Percentiles rank a stretch among this genome's conserved stretches.
These are phyloP conservation scores for Tricharina praecox DNA, from an alignment of 495 filamentous ascomycete genomes.

Conservation along the genomic window DNA sequence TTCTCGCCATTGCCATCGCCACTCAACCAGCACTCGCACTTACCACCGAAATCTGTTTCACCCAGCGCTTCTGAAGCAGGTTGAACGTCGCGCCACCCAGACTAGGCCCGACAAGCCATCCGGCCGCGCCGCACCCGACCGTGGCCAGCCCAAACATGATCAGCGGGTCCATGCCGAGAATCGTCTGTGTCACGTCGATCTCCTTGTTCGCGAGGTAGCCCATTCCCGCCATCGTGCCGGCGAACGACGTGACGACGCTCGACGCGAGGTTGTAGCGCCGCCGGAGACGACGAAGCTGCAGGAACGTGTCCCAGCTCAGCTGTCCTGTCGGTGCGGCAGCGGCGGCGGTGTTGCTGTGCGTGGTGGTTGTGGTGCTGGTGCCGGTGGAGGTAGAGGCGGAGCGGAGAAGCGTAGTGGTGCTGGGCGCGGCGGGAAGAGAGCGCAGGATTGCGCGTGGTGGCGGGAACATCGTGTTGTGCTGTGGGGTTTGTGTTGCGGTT, in stretches of 20 bases:
- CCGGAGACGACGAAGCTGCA: constrained; percentile 68
- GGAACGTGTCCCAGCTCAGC: constrained; percentile 87
- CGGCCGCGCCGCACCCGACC: constrained; percentile 50
- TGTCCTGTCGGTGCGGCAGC: constrained; percentile 5
- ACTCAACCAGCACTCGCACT: constrained; percentile 25
- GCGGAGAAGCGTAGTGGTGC: not conserved
- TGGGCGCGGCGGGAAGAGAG: not conserved
- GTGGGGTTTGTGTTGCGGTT: not conserved
- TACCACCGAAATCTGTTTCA: constrained; percentile 48
- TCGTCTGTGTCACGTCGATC: constrained; percentile 53
- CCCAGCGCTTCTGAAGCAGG: constrained; percentile 44
- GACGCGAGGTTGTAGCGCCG: constrained; percentile 65
- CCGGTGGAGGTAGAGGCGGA: not conserved
- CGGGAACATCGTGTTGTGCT: not conserved
- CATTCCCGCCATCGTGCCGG: constrained; percentile 42
- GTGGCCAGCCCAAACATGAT: constrained; percentile 64
- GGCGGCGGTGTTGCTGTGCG: not conserved
- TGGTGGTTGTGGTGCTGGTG: not conserved
- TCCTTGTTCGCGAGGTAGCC: constrained; percentile 45
- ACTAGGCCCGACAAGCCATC: constrained; percentile 74
- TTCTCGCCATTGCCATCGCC: too few relatives aligned
- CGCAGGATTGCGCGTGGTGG: not conserved
- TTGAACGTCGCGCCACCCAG: constrained; percentile 64
- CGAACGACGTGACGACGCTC: constrained; percentile 46
- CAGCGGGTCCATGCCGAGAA: constrained; percentile 68